Base-by-base conservation (phyloP, 2,329 filamentous ascomycete genomes). In the Colletotrichum spinosum region DNA sequence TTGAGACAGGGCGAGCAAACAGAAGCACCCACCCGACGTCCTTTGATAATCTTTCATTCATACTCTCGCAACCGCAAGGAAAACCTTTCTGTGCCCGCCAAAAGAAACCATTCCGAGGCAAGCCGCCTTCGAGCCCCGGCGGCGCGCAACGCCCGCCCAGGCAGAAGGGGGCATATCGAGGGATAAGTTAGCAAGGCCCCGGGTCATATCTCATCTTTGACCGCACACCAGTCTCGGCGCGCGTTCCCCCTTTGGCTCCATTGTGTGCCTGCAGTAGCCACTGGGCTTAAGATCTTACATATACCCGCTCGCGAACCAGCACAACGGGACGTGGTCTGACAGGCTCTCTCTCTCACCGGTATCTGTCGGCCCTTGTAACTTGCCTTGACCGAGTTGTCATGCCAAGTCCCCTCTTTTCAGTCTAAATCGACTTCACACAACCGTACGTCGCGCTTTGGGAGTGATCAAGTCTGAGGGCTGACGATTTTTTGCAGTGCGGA, bases 261-360 rank as follows among this genome's bases (percentile, higher is more conserved):
- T 57, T 10, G 54, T 37, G 17, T 35, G 44, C 51, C 50, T 45
- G 37, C 61, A 53, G 60, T 49, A 64, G 61, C 61, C 50, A 37
- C 56, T 41, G n/a, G 35, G 52, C 46, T 62, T 65, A 65, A 37
- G 46, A 65, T 62, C 52, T 65, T 65, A 65, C 62, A 65, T 65
- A 65, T 62, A 65, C 58, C 62, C 62, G 52, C 62, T 56, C 12
- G 58, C 55, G 55, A 65, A 56, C 62, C 62, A 62, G 11, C 58
- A 62, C 62, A 35, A 56, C 46, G 62, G 62, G 52, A 65, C 62
- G 58, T 52, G 35, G 46, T 39, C 58, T 65, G 52, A 65, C 58
- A 65, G 62, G 62, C 62, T 56, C 38, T 45, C 13, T 42, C 9
- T 8, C 53, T 65, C 62, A 65, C 62, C 58, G 62, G 62, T 65